phyloP scores from a whole-genome alignment of 345 rosid species.

The Linum lewisii region DNA sequence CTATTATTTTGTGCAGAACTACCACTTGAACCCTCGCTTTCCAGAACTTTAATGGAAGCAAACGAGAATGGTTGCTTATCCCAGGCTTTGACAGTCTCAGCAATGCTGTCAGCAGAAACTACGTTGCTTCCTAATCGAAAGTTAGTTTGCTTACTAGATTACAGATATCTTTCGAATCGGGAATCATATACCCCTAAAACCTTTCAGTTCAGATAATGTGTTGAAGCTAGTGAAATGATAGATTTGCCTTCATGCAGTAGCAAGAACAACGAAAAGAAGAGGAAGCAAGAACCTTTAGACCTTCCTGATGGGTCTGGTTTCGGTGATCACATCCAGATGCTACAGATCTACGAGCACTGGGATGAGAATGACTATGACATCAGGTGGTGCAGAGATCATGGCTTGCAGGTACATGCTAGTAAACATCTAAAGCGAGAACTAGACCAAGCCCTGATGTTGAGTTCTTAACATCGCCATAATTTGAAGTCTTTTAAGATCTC shows the following conservation, averaged over 20 bases:
- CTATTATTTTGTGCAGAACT: slow-evolving; percentile 48
- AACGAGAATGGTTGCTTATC: slow-evolving; percentile 72
- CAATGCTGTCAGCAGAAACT: slow-evolving; percentile 94
- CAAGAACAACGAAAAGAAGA: slow-evolving; percentile 66
- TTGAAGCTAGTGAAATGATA: neutral
- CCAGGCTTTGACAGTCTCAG: slow-evolving; percentile 88
- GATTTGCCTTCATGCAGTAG: slow-evolving; percentile 25
- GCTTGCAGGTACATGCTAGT: slow-evolving; percentile 50
- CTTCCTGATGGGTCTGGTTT: slow-evolving; percentile 93
- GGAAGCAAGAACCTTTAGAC: slow-evolving; percentile 46
- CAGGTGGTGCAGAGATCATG: slow-evolving; percentile 70
- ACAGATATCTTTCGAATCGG: too few species aligned
- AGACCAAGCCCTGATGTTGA: neutral
- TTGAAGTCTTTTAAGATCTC: neutral
- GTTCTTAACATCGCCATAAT: neutral
- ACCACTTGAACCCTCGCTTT: slow-evolving; percentile 92
- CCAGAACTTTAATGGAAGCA: slow-evolving; percentile 89
- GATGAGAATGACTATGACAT: slow-evolving; percentile 50
- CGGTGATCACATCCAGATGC: slow-evolving; percentile 91
- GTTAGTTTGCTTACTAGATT: too few species aligned
- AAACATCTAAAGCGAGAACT: neutral
- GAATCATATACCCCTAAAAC: neutral
- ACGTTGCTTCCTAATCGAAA: slow-evolving; percentile 66
- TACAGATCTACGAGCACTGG: slow-evolving; percentile 84
- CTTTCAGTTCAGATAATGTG: neutral